These are phyloP conservation scores for Lactarius deliciosus DNA, from an alignment of 768 basidiomycete genomes.

Conservation along the genomic window DNA sequence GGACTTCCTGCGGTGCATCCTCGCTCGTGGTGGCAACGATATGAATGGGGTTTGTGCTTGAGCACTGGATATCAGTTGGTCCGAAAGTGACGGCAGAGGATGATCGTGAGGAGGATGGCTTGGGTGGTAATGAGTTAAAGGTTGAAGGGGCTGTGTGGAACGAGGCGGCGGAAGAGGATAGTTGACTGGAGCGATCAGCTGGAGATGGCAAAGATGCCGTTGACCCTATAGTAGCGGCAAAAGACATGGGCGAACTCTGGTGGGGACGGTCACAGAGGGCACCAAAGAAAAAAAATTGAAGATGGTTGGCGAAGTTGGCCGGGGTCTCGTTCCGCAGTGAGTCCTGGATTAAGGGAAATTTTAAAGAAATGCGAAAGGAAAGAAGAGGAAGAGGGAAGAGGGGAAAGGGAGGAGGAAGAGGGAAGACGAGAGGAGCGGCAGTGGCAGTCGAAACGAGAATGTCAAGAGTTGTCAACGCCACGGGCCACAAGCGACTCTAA, in stretches of 20 bases:
- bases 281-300: neutral
- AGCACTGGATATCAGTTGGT: constrained; percentile 17
- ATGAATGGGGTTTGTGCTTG: constrained; percentile 38
- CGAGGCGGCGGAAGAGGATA: constrained; percentile 20
- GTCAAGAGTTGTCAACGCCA: neutral
- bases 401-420: neutral
- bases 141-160: constrained; percentile 25
- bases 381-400: neutral
- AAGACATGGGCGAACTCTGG: constrained; percentile 13
- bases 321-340: neutral
- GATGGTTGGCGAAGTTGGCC: neutral
- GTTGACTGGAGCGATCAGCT: constrained; percentile 20
- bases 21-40: constrained; percentile 33
- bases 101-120: constrained; percentile 26
- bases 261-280: neutral
- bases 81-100: constrained; percentile 25
- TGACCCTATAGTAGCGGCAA: neutral
- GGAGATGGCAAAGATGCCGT: constrained; percentile 10
- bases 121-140: constrained; percentile 10
- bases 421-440: neutral
- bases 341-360: neutral
- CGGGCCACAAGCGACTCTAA: no score
- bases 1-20: constrained; percentile 47
- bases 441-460: neutral
- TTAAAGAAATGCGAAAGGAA: neutral